Evolutionary conservation across 2,329 filamentous ascomycete genomes (phyloP).

Genomic region (Periconia sp.): DNA sequence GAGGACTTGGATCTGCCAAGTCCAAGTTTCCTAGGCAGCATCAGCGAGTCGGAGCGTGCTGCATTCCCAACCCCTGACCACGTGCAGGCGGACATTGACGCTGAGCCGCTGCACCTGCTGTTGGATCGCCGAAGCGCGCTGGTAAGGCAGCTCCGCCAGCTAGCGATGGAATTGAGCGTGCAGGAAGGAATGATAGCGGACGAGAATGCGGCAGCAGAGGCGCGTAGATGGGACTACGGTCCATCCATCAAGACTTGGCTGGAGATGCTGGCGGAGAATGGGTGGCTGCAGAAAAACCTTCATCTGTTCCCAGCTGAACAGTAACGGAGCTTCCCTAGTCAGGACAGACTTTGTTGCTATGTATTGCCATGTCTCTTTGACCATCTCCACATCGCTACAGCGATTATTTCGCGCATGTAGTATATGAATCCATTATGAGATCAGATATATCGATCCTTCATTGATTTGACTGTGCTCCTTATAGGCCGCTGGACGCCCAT

Average conservation of each 20-base stretch:
- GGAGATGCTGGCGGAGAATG: constrained; percentile 70
- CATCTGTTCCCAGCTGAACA: constrained; percentile 23
- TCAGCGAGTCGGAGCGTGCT: constrained; percentile 22
- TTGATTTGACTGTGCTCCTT: too few relatives aligned
- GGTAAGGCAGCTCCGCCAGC: constrained; percentile 30
- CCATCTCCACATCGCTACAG: too few relatives aligned
- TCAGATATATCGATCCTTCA: too few relatives aligned
- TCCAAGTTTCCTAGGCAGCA: constrained; percentile 21
- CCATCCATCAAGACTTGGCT: constrained; percentile 74
- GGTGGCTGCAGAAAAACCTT: constrained; percentile 55
- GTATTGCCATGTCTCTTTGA: too few relatives aligned
- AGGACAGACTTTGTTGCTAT: too few relatives aligned
- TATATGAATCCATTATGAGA: too few relatives aligned
- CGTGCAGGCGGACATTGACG: constrained; percentile 21
- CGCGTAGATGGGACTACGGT: constrained; percentile 71
- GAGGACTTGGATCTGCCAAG: constrained; percentile 22
- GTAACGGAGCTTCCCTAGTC: too few relatives aligned
- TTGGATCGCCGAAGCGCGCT: constrained; percentile 24
- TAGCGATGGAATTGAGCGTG: constrained; percentile 50
- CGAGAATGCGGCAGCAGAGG: constrained; percentile 60
- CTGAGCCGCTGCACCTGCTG: constrained; percentile 24
- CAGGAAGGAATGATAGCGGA: constrained; percentile 55
- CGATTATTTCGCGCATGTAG: too few relatives aligned
- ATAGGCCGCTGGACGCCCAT: too few relatives aligned
- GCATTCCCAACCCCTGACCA: constrained; percentile 16